Percentiles rank a stretch among this genome's conserved stretches.
Evolutionary conservation across 202 grass and related monocot species (phyloP).

Genomic region (Zoysia matrella): DNA sequence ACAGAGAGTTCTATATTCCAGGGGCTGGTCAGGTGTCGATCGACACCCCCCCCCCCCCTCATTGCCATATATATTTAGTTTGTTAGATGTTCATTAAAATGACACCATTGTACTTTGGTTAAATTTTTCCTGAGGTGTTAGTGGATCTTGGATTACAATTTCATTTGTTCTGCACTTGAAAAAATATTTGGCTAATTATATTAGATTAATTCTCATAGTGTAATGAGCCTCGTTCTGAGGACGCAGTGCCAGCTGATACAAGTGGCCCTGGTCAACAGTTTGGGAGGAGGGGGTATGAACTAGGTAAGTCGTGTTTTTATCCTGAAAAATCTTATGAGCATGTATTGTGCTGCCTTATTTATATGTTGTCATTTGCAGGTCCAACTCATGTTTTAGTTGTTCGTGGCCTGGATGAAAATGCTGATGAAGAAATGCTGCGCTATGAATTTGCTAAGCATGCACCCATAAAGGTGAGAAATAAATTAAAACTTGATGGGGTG

Average conservation of each 20-base stretch:
- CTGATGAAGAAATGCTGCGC: conserved; percentile 98
- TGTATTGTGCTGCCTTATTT: conserved; percentile 34
- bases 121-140: background rate
- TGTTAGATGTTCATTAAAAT: background rate
- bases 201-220: conserved; percentile 60
- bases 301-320: conserved; percentile 62
- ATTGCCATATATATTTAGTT: no score
- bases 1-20: background rate
- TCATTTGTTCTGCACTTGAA: conserved; percentile 30
- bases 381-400: conserved; percentile 99
- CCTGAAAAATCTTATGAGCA: conserved; percentile 21
- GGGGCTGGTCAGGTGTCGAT: background rate
- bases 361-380: conserved; percentile 58
- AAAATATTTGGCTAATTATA: conserved; percentile 34
- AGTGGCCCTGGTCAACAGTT: conserved; percentile 53
- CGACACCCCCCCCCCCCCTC: no score
- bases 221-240: conserved; percentile 86
- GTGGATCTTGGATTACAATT: conserved; percentile 15
- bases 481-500: conserved; percentile 26
- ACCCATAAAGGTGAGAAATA: conserved; percentile 75
- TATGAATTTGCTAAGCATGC: conserved; percentile 98
- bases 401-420: conserved; percentile 96
- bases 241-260: conserved; percentile 81
- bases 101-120: background rate
- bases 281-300: conserved; percentile 78